These are phyloP conservation scores for Aspergillus mulundensis DNA, from an alignment of 495 filamentous ascomycete species.

Conservation along the genomic window DNA sequence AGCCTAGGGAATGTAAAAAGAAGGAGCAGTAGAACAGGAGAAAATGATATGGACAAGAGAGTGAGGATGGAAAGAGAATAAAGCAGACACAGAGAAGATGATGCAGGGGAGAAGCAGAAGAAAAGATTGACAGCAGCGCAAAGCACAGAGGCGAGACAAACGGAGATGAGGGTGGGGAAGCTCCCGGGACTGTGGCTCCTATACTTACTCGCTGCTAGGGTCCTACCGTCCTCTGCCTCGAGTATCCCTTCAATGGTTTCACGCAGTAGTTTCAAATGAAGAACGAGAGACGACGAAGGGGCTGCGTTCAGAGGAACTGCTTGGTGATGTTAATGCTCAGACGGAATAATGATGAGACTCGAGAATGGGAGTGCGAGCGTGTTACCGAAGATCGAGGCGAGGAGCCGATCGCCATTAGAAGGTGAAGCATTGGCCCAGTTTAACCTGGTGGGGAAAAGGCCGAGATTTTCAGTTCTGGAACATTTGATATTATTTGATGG, in stretches of 20 bases:
- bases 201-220: conserved; percentile 2
- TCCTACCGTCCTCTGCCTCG: background rate
- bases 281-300: background rate
- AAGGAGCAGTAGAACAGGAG: background rate
- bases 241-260: too few relatives aligned
- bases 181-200: background rate
- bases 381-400: conserved; percentile 2
- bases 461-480: conserved; percentile 3
- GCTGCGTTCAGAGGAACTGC: background rate
- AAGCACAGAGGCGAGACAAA: conserved; percentile 8
- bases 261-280: too few relatives aligned
- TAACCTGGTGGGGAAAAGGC: conserved; percentile 3
- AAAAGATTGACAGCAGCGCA: conserved; percentile 7
- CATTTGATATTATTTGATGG: background rate
- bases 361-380: background rate
- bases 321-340: too few relatives aligned
- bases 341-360: background rate
- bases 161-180: conserved; percentile 12
- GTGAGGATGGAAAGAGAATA: background rate
- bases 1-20: background rate
- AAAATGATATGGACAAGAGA: conserved; percentile 4
- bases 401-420: background rate
- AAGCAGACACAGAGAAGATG: background rate
- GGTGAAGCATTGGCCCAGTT: background rate
- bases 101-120: conserved; percentile 1